Evolutionary conservation across 345 rosid genomes (phyloP).

Genomic region (Brassica napus): DNA sequence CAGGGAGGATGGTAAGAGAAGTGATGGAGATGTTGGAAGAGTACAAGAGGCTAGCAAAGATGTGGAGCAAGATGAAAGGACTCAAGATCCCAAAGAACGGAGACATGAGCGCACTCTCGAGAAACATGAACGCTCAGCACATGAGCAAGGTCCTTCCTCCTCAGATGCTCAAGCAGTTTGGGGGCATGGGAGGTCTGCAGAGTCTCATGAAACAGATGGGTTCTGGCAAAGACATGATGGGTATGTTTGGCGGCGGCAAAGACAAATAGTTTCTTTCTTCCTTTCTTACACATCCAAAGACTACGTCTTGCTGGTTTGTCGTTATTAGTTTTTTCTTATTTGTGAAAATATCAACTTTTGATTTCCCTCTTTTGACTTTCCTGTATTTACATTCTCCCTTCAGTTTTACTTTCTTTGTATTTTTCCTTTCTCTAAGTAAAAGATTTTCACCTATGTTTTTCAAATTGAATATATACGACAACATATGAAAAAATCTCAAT

Average conservation of each 20-base stretch:
- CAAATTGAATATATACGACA: too few species aligned
- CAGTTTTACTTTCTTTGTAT: not conserved
- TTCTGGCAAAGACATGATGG: constrained; percentile 84
- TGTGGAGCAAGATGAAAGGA: constrained; percentile 86
- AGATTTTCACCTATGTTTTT: not conserved
- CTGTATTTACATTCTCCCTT: not conserved
- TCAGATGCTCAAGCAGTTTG: constrained; percentile 89
- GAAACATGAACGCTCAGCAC: constrained; percentile 91
- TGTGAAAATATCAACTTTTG: not conserved
- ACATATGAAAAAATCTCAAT: too few species aligned
- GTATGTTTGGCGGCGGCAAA: constrained; percentile 80
- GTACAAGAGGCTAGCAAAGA: constrained; percentile 83
- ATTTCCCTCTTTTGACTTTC: not conserved
- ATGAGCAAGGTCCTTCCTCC: constrained; percentile 90
- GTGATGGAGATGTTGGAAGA: constrained; percentile 94
- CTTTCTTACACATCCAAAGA: not conserved
- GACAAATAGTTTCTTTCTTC: constrained; percentile 36
- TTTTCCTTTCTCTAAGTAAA: not conserved
- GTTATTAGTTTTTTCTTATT: not conserved
- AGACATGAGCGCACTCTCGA: constrained; percentile 77
- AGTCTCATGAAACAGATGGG: constrained; percentile 95
- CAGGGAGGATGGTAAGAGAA: constrained; percentile 72
- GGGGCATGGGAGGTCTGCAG: constrained; percentile 93
- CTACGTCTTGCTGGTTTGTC: not conserved
- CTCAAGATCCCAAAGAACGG: constrained; percentile 88